Conservation (phyloP, 768 basidiomycete species). For the Calocybe gangraenosa region DNA sequence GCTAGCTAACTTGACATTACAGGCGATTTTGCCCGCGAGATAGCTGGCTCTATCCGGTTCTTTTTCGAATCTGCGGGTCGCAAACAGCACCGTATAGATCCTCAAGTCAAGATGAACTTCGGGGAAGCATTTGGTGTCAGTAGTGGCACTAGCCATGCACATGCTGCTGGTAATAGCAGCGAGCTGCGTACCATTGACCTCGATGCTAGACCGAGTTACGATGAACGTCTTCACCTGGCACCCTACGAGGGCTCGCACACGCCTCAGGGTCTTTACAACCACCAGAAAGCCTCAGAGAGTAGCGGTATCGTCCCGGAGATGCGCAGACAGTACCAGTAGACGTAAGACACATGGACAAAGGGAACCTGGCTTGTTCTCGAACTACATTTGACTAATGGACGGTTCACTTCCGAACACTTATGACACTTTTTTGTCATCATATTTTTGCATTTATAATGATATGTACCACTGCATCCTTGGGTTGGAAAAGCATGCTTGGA, state of each 20-base stretch:
- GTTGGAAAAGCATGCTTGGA: too few relatives aligned
- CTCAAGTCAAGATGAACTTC: constrained; percentile 23
- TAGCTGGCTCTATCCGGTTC: constrained; percentile 56
- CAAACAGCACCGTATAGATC: constrained; percentile 22
- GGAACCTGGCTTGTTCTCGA: background rate
- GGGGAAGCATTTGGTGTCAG: constrained; percentile 37
- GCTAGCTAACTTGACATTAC: background rate
- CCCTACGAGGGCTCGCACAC: constrained; percentile 9
- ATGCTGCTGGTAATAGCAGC: background rate
- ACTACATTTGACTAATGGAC: background rate
- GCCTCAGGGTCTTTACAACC: background rate
- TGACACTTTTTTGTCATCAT: too few relatives aligned
- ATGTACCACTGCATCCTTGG: too few relatives aligned
- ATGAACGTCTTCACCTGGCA: constrained; percentile 15
- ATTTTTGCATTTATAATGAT: too few relatives aligned
- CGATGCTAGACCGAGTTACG: constrained; percentile 16
- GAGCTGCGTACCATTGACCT: constrained; percentile 2
- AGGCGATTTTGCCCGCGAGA: constrained; percentile 71
- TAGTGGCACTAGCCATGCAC: background rate
- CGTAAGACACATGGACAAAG: background rate
- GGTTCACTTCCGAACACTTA: too few relatives aligned
- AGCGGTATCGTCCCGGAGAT: constrained; percentile 2
- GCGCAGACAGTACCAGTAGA: background rate
- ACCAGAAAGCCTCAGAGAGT: background rate
- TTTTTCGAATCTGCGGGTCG: constrained; percentile 41